These are phyloP conservation scores for Pythium plurisporium DNA, from an alignment of 352 stramenopile species.

Conservation along the genomic window DNA sequence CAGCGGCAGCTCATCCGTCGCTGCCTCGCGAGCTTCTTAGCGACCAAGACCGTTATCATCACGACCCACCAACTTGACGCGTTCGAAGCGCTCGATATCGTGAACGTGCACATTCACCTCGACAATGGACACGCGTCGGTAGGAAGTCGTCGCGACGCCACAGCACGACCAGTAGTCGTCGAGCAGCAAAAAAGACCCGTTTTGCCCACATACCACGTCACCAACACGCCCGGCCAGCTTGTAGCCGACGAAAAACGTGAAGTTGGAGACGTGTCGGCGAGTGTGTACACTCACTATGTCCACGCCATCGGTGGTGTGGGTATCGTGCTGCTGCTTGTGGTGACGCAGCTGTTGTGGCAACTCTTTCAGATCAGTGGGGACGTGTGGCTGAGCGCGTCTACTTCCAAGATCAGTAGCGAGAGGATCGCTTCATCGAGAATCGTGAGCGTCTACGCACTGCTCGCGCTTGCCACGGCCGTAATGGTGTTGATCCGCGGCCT, in stretches of 20 bases:
- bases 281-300: conserved; percentile 41
- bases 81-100: too few species aligned
- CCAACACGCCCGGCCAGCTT: too few species aligned
- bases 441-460: conserved; percentile 24
- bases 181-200: too few species aligned
- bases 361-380: conserved; percentile 17
- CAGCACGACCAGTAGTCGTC: too few species aligned
- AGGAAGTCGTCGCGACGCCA: too few species aligned
- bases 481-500: conserved; percentile 25
- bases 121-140: too few species aligned
- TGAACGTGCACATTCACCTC: too few species aligned
- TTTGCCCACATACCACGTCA: too few species aligned
- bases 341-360: conserved; percentile 27
- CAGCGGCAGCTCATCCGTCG: too few species aligned
- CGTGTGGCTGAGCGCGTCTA: conserved; percentile 16
- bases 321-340: conserved; percentile 13
- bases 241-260: conserved; percentile 28
- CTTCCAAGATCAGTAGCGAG: conserved; percentile 30
- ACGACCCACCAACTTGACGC: too few species aligned
- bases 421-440: conserved; percentile 11
- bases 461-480: conserved; percentile 14
- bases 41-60: too few species aligned
- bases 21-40: too few species aligned
- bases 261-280: conserved; percentile 29
- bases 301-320: conserved; percentile 26